A percentile compares a stretch with the other conserved stretches of the same genome.
Conservation (phyloP, 176 grass and related monocot genomes). For the Luzula sylvatica region DNA sequence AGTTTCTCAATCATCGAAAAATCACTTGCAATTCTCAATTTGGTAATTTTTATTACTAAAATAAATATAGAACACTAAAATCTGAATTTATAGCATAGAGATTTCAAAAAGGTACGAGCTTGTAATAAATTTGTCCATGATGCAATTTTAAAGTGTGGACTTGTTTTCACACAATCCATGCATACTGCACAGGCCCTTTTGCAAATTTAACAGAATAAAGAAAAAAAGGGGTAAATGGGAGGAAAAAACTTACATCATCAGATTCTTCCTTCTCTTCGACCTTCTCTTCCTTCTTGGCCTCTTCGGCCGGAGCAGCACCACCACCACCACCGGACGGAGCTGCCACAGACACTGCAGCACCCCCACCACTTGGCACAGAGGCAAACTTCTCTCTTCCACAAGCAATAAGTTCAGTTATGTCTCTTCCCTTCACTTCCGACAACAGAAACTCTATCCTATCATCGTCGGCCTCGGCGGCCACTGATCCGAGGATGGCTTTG, state of each 20-base stretch:
- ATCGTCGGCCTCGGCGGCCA: slow-evolving; percentile 53
- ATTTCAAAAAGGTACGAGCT: too few species aligned
- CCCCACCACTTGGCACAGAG: slow-evolving; percentile 53
- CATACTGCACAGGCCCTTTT: too few species aligned
- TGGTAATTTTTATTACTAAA: too few species aligned
- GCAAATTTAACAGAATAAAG: too few species aligned
- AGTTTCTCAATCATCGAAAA: slow-evolving; percentile 6
- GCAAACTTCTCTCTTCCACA: slow-evolving; percentile 71
- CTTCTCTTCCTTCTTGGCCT: slow-evolving; percentile 80
- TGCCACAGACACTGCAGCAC: slow-evolving; percentile 30
- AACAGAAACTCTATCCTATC: slow-evolving; percentile 46
- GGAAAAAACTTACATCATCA: slow-evolving; percentile 46
- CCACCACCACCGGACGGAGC: slow-evolving; percentile 37
- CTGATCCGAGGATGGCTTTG: slow-evolving; percentile 63
- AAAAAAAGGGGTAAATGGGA: too few species aligned
- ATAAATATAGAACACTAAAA: too few species aligned
- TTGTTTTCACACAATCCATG: too few species aligned
- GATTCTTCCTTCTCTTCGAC: slow-evolving; percentile 94
- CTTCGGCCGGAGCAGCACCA: slow-evolving; percentile 48
- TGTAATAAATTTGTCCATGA: background rate
- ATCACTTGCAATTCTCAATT: too few species aligned
- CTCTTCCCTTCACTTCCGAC: slow-evolving; percentile 50
- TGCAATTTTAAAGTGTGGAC: too few species aligned
- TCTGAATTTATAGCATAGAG: background rate
- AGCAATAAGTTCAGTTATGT: slow-evolving; percentile 67